Percentiles rank a stretch among this genome's conserved stretches.
Conservation (phyloP, 2,329 filamentous ascomycete species). For the Pseudogymnoascus sp. region DNA sequence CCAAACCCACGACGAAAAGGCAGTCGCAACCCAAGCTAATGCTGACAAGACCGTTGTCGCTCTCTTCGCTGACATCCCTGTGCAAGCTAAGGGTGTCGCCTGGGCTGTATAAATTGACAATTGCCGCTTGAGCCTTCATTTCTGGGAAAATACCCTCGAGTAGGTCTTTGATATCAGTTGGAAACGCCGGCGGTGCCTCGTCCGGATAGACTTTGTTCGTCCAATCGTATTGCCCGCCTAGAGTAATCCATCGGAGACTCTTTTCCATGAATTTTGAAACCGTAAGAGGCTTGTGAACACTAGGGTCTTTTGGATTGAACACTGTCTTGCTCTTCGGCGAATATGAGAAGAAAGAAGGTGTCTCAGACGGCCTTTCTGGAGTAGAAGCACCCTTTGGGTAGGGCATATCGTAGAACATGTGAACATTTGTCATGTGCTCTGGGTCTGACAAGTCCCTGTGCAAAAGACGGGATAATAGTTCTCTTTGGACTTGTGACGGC, state of each 20-base stretch:
- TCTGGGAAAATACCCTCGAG: conserved; percentile 65
- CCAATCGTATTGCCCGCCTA: conserved; percentile 97
- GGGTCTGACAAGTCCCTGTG: conserved; percentile 69
- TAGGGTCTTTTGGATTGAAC: conserved; percentile 60
- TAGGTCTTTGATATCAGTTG: conserved; percentile 60
- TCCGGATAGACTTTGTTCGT: conserved; percentile 74
- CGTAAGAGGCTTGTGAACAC: conserved; percentile 66
- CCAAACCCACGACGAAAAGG: conserved; percentile 73
- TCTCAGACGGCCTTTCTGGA: conserved; percentile 3
- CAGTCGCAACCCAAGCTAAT: conserved; percentile 86
- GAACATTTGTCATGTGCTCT: conserved; percentile 79
- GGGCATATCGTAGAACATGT: conserved; percentile 66
- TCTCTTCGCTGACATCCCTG: conserved; percentile 84
- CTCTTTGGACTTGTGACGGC: conserved; percentile 58
- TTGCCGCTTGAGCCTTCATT: conserved; percentile 78
- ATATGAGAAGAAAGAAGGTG: conserved; percentile 48
- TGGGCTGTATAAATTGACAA: conserved; percentile 86
- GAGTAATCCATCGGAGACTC: conserved; percentile 85
- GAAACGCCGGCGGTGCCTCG: conserved; percentile 62
- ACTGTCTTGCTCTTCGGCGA: conserved; percentile 43
- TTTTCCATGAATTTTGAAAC: conserved; percentile 64
- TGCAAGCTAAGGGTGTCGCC: conserved; percentile 89
- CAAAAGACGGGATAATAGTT: conserved; percentile 64
- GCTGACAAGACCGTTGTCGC: conserved; percentile 70
- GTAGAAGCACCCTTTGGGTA: conserved; percentile 40